Evolutionary conservation across 1,284 basidiomycete species (phyloP), one percentile per base, ranked within the genome.

Genomic region (Ustilago nuda): DNA sequence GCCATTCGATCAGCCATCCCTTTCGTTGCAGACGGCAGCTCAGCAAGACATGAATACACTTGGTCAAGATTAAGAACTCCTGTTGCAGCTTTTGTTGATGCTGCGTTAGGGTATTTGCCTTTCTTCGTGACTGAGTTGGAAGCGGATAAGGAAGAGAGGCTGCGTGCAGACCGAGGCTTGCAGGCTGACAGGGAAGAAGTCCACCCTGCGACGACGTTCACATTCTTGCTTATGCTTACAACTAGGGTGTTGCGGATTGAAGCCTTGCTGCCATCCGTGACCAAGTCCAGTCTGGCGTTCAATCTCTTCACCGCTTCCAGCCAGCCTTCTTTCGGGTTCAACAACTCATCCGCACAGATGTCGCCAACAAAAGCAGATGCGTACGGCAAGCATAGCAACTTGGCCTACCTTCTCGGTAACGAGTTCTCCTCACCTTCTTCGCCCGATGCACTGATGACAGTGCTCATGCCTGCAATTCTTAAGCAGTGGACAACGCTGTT

Each of bases 401-500:
- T 78, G 2, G 64, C 76, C 2, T 46, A 71, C 43, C 36, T 73
- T 56, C 56, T 76, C 8, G 62, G 67, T 8, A 53, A 54, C 13
- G 61, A 65, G 1, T 71, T 65, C 30, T 55, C 73, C 1, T 62
- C 65, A 11, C 66, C 64, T 27, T 72, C 72, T 17, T 79, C 78
- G 9, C 81, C 79, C n/a, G 81, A 84, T 60, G 63, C 77, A 37
- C 51, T 84, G 15, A 73, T 81, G 64, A 73, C 63, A 4, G 75
- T 74, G 35, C 63, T 84, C 15, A 72, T 83, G 56, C 83, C 83
- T 1, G 66, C 70, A 4, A 50, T 84, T 8, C 58, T 83, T 15
- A 72, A 77, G 41, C 79, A 83, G 58, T 84, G 83, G 83, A 76
- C 78, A 33, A 66, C 61, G 12, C 66, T 82, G 56, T 57, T 83